phyloP scores from a whole-genome alignment of 495 filamentous ascomycete genomes.

The Penicillium verhagenii region DNA sequence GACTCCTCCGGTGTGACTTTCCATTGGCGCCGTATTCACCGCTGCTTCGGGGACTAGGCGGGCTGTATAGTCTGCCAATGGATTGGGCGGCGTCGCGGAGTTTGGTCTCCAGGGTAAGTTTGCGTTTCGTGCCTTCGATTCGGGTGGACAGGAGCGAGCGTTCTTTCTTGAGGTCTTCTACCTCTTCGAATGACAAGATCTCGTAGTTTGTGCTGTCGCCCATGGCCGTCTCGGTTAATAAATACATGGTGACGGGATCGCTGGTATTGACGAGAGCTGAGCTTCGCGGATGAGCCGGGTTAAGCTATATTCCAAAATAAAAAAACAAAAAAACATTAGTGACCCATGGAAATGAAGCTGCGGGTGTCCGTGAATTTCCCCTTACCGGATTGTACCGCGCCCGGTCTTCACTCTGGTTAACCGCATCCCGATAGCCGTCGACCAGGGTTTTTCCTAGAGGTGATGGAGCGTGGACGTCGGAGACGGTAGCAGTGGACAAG shows the following conservation, averaged over 20 bases:
- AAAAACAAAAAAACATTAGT: constrained; percentile 11
- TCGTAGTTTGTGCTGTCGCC: constrained; percentile 80
- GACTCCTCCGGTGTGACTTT: constrained; percentile 32
- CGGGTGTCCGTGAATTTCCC: constrained; percentile 4
- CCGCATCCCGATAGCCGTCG: constrained; percentile 46
- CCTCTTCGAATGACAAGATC: constrained; percentile 84
- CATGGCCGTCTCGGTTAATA: constrained; percentile 91
- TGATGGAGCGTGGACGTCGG: constrained; percentile 36
- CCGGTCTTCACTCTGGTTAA: constrained; percentile 34
- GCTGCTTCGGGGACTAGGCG: constrained; percentile 42
- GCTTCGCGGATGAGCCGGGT: constrained; percentile 34
- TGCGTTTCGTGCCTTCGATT: constrained; percentile 76
- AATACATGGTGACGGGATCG: constrained; percentile 70
- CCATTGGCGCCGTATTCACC: constrained; percentile 32
- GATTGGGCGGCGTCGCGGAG: constrained; percentile 89
- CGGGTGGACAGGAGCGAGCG: constrained; percentile 63
- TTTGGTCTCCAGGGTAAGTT: constrained; percentile 87
- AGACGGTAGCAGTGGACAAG: constrained; percentile 35
- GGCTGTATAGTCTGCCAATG: constrained; percentile 72
- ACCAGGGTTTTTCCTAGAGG: constrained; percentile 42
- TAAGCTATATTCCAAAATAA: constrained; percentile 29
- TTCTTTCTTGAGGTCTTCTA: constrained; percentile 89
- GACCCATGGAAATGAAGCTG: constrained; percentile 4
- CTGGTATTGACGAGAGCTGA: constrained; percentile 45
- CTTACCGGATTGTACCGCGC: constrained; percentile 44